These are phyloP conservation scores for Polygonum maritimum DNA, from an alignment of 148 eudicot genomes.

Conservation along the genomic window DNA sequence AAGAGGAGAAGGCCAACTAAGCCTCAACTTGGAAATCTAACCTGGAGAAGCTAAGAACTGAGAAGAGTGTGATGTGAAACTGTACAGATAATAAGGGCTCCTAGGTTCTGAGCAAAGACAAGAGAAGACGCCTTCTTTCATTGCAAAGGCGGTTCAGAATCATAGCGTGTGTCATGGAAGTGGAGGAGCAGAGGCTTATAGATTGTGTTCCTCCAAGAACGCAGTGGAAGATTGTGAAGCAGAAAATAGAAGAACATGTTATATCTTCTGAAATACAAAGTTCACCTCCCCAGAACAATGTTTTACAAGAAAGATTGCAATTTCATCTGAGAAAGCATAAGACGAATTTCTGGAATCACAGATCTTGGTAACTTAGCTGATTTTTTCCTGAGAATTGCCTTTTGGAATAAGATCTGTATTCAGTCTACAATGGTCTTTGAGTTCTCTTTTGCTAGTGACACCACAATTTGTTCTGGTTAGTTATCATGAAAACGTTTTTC, in stretches of 20 bases:
- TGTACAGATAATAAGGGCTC: slow-evolving; percentile 55
- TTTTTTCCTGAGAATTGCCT: slow-evolving; percentile 18
- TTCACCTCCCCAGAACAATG: neutral
- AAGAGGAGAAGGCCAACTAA: slow-evolving; percentile 48
- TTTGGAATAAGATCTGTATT: neutral
- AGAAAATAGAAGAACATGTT: slow-evolving; percentile 28
- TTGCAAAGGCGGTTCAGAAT: slow-evolving; percentile 62
- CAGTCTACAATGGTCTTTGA: too few relatives aligned
- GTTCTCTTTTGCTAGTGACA: too few relatives aligned
- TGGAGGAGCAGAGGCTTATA: slow-evolving; percentile 31
- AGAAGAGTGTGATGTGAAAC: slow-evolving; percentile 42
- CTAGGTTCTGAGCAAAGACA: slow-evolving; percentile 64
- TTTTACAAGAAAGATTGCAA: neutral
- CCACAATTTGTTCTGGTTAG: too few relatives aligned
- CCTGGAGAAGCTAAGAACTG: slow-evolving; percentile 45
- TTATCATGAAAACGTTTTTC: too few relatives aligned
- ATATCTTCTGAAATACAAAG: slow-evolving; percentile 12
- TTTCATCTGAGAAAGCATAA: slow-evolving; percentile 18
- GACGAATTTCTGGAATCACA: slow-evolving; percentile 9
- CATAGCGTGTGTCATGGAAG: slow-evolving; percentile 36
- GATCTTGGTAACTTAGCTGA: slow-evolving; percentile 15
- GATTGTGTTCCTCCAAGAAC: slow-evolving; percentile 32
- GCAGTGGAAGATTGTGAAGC: slow-evolving; percentile 41
- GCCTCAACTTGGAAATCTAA: slow-evolving; percentile 29
- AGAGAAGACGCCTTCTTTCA: slow-evolving; percentile 68